phyloP scores from a whole-genome alignment of 2,329 filamentous ascomycete genomes.

The Drechslerella dactyloides region DNA sequence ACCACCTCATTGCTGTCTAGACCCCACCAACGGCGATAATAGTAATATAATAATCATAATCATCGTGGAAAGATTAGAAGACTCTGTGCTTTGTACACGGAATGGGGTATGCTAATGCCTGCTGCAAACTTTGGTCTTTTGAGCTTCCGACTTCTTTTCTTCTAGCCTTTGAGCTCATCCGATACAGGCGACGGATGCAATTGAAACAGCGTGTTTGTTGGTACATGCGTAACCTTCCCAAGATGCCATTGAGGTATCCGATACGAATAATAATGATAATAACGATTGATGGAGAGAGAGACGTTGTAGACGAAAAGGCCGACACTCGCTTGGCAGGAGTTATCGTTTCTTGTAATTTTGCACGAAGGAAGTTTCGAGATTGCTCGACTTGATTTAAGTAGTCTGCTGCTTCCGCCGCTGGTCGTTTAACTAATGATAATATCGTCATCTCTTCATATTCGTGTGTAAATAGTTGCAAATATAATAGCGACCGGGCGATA shows the following conservation, averaged over 20 bases:
- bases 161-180: background rate
- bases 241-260: background rate
- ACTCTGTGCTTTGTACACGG: background rate
- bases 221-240: background rate
- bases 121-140: background rate
- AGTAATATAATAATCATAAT: constrained; percentile 2
- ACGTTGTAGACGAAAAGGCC: constrained; percentile 40
- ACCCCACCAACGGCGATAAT: background rate
- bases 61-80: background rate
- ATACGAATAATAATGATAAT: constrained; percentile 42
- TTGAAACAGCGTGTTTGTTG: background rate
- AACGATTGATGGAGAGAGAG: constrained; percentile 23
- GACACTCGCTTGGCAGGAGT: constrained; percentile 49
- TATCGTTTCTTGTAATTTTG: background rate
- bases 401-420: background rate
- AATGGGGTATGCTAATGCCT: background rate
- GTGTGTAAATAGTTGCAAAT: constrained; percentile 39
- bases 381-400: constrained; percentile 7
- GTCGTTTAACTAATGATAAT: constrained; percentile 21
- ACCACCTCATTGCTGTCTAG: constrained; percentile 44
- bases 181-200: background rate
- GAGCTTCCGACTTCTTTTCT: background rate
- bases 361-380: constrained; percentile 3
- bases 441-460: constrained; percentile 12
- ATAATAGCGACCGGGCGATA: constrained; percentile 1